Conservation (phyloP, 2,329 filamentous ascomycete species). For the Xylaria sp. region DNA sequence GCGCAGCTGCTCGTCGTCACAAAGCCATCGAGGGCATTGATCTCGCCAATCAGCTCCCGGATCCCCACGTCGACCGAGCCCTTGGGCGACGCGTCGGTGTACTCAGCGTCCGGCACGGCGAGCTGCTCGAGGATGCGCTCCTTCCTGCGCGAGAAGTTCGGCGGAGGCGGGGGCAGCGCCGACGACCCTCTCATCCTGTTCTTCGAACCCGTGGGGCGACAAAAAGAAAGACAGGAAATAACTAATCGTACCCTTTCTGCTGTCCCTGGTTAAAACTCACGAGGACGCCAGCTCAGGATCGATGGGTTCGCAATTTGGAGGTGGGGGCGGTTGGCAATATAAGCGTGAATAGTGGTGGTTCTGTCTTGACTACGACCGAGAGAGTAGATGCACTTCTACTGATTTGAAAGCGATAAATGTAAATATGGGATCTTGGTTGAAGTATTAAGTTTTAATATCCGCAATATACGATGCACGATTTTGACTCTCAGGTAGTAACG, state of each 20-base stretch:
- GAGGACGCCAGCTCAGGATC: neutral
- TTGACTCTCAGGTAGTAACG: neutral
- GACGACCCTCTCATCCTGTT: neutral
- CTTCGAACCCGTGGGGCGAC: neutral
- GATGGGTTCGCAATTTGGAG: neutral
- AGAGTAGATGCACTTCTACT: too few species aligned
- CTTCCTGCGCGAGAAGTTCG: slow-evolving; percentile 67
- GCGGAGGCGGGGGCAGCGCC: slow-evolving; percentile 29
- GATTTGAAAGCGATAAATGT: too few species aligned
- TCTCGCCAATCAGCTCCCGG: slow-evolving; percentile 74
- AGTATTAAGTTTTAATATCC: slow-evolving; percentile 10
- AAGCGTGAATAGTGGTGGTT: neutral
- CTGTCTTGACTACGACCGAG: too few species aligned
- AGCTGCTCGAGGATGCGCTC: slow-evolving; percentile 73
- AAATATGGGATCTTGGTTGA: too few species aligned
- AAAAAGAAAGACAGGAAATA: neutral
- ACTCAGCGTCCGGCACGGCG: slow-evolving; percentile 69
- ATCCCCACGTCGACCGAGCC: slow-evolving; percentile 84
- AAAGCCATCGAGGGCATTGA: slow-evolving; percentile 76
- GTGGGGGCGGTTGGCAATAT: neutral
- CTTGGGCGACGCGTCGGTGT: slow-evolving; percentile 87
- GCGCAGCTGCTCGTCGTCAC: slow-evolving; percentile 95
- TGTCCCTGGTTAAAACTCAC: neutral
- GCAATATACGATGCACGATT: slow-evolving; percentile 8
- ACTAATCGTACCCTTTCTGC: neutral